Evolutionary conservation across 257 asterid species (phyloP).

Genomic region (Ehretia macrophylla): DNA sequence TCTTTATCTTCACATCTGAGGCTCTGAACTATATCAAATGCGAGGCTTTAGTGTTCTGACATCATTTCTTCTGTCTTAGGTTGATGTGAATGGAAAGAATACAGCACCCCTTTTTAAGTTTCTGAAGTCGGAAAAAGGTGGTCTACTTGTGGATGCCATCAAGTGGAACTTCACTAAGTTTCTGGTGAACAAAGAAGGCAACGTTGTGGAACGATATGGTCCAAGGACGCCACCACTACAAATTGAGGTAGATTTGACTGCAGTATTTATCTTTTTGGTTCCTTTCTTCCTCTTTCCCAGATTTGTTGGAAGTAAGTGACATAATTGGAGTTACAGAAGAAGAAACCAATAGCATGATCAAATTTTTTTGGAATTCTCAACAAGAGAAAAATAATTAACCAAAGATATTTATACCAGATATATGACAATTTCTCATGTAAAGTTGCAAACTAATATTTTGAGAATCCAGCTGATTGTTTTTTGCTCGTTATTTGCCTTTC

Average conservation of each 20-base stretch:
- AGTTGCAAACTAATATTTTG: not conserved
- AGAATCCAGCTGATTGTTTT: conserved; percentile 5
- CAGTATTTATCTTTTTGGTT: conserved; percentile 1
- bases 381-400: not conserved
- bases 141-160: conserved; percentile 55
- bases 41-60: not conserved
- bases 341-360: no score
- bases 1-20: no score
- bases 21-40: not conserved
- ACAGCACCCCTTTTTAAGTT: conserved; percentile 70
- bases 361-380: not conserved
- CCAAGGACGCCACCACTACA: conserved; percentile 72
- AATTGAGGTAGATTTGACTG: conserved; percentile 46
- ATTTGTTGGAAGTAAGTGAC: not conserved
- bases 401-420: not conserved
- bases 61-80: conserved; percentile 23
- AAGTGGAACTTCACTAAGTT: conserved; percentile 92
- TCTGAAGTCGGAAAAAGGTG: conserved; percentile 68
- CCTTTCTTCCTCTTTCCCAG: not conserved
- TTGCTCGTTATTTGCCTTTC: conserved; percentile 7
- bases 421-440: not conserved
- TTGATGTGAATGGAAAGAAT: conserved; percentile 76
- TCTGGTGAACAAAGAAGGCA: conserved; percentile 69
- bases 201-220: conserved; percentile 63
- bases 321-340: no score